Evolutionary conservation across 176 grass and related monocot genomes (phyloP), one percentile per base, ranked within the genome.

Genomic region (Pontederia paniculata): DNA sequence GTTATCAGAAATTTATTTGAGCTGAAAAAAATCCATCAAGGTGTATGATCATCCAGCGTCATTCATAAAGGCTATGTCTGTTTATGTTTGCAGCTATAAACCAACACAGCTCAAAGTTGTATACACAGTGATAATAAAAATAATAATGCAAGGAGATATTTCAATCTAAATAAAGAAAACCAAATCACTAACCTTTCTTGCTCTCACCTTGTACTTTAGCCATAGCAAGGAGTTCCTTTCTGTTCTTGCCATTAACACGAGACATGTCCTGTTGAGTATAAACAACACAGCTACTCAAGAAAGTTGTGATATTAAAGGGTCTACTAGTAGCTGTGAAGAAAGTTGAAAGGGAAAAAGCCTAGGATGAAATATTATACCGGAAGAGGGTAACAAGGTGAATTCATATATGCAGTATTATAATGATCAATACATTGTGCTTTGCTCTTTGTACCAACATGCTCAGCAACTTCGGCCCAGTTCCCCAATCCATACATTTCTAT

Each of bases 401-500:
- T 98, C 74, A 91, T 80, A 66, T 98, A 98, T 22, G 80, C 87
- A 47, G 86, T 84, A 42, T 59, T 81, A 73, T 98, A 98, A 84
- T 98, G 93, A n/a, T 98, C 93, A 58, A 98, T 98, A 66, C 93
- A 98, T 17, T 91, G 83, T 41, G 72, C 66, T 81, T 91, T 98
- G 62, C 62, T 60, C 83, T 98, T 98, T 22, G 86, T 98, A 55
- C 93, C 93, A 84, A 98, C 93, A 82, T 98, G 93, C 72, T 98
- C 93, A 8, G 72, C 86, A 63, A 98, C 93, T 73, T 91, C 93
- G 66, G 78, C 55, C 93, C 93, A 98, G 63, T 98, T 98, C 61
- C 93, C 93, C 49, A 98, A 61, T 58, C 93, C 86, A 79, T 98
- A 98, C 86, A 98, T 98, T 73, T 98, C 93, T 72, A 98, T 98